These are phyloP conservation scores for Serendipita sp. DNA, from an alignment of 768 basidiomycete species.

Conservation along the genomic window DNA sequence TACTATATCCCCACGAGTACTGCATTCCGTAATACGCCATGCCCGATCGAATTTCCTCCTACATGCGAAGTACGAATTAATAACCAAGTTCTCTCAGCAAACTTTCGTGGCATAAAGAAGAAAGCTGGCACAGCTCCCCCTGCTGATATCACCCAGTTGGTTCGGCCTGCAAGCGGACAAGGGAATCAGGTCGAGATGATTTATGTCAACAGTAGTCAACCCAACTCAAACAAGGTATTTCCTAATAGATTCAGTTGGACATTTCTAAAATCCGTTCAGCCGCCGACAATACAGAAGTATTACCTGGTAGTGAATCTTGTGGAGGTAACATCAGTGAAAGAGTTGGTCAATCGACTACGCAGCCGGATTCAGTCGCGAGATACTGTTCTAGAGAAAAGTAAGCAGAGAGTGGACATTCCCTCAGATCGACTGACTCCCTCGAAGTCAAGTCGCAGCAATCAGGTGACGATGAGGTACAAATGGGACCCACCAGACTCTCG, in stretches of 20 bases:
- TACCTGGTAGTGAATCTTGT: slow-evolving; percentile 75
- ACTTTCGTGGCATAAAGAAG: slow-evolving; percentile 85
- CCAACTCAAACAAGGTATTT: slow-evolving; percentile 51
- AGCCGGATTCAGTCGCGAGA: slow-evolving; percentile 47
- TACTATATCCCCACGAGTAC: slow-evolving; percentile 39
- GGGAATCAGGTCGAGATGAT: slow-evolving; percentile 69
- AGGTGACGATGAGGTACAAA: slow-evolving; percentile 83
- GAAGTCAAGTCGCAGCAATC: slow-evolving; percentile 37
- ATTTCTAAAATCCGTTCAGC: background rate
- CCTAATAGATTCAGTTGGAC: background rate
- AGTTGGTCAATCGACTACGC: slow-evolving; percentile 52
- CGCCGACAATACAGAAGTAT: slow-evolving; percentile 47
- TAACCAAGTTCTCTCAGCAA: slow-evolving; percentile 45
- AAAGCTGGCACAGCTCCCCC: slow-evolving; percentile 90
- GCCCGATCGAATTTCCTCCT: slow-evolving; percentile 79
- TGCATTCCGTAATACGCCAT: slow-evolving; percentile 37
- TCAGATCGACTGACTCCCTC: slow-evolving; percentile 3
- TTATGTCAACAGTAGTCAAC: slow-evolving; percentile 77
- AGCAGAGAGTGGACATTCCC: slow-evolving; percentile 15
- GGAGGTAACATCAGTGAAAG: slow-evolving; percentile 51
- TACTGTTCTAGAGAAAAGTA: slow-evolving; percentile 55
- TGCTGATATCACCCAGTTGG: slow-evolving; percentile 41
- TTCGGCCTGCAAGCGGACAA: slow-evolving; percentile 25
- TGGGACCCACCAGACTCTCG: slow-evolving; percentile 78
- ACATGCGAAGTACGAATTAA: slow-evolving; percentile 88